Percentiles rank a stretch among this genome's conserved stretches.
Conservation (phyloP, 768 basidiomycete species). For the Xerocomus potaroensis region DNA sequence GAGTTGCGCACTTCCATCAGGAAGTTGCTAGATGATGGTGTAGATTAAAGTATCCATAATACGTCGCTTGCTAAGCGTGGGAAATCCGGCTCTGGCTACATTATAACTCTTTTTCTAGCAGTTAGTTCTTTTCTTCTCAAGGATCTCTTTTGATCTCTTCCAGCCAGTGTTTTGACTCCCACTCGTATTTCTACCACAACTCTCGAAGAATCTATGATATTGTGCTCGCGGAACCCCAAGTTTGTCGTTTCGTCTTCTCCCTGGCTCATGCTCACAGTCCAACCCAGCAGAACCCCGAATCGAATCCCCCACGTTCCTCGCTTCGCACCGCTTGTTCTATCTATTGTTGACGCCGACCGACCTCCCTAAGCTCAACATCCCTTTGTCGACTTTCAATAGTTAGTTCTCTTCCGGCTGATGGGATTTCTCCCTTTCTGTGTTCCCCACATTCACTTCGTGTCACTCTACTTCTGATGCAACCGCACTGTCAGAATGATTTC, state of each 20-base stretch:
- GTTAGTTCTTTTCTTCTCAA: slow-evolving; percentile 11
- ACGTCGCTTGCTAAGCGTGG: slow-evolving; percentile 3
- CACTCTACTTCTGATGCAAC: slow-evolving; percentile 9
- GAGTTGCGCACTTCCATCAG: slow-evolving; percentile 43
- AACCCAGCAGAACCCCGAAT: slow-evolving; percentile 10
- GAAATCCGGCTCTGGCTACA: not conserved
- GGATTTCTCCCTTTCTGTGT: slow-evolving; percentile 36
- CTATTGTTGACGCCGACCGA: slow-evolving; percentile 65
- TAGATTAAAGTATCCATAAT: not conserved
- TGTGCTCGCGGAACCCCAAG: slow-evolving; percentile 36
- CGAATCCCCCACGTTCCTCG: slow-evolving; percentile 44
- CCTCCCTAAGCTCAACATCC: slow-evolving; percentile 58
- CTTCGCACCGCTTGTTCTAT: slow-evolving; percentile 56
- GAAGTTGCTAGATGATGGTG: slow-evolving; percentile 33
- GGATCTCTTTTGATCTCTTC: slow-evolving; percentile 13
- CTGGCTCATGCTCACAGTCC: slow-evolving; percentile 2
- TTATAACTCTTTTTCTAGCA: too few species aligned
- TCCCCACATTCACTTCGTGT: slow-evolving; percentile 33
- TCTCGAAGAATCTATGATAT: slow-evolving; percentile 50
- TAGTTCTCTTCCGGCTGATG: slow-evolving; percentile 30
- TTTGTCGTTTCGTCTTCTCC: slow-evolving; percentile 4
- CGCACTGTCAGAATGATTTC: slow-evolving; percentile 45
- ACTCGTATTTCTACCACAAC: slow-evolving; percentile 4
- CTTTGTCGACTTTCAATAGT: slow-evolving; percentile 4
- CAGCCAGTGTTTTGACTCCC: slow-evolving; percentile 6